Evolutionary conservation across 2,329 filamentous ascomycete species (phyloP).

Genomic region (Amauroascus verrucosus): DNA sequence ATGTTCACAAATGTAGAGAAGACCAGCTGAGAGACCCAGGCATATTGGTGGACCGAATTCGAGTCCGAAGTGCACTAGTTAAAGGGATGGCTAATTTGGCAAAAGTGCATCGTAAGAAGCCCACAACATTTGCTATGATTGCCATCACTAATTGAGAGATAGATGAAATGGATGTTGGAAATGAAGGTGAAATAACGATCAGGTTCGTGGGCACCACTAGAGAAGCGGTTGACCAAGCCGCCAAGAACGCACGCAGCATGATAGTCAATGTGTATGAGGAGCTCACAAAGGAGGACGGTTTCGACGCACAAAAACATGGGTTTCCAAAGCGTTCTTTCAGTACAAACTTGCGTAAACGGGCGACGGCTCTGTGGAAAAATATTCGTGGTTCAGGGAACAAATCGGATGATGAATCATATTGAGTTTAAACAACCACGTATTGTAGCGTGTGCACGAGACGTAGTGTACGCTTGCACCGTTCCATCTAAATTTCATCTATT

Average conservation of each 20-base stretch:
- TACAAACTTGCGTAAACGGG: background rate
- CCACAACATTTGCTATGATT: background rate
- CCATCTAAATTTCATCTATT: too few species aligned
- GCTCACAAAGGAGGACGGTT: background rate
- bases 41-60: conserved; percentile 4
- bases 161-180: conserved; percentile 8
- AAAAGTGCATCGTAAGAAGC: conserved; percentile 4
- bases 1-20: background rate
- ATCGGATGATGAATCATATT: background rate
- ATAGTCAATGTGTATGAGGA: conserved; percentile 5
- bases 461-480: too few species aligned
- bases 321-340: background rate
- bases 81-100: conserved; percentile 1
- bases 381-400: background rate
- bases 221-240: background rate
- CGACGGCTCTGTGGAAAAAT: background rate
- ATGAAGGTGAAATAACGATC: conserved; percentile 3
- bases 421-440: background rate
- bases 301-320: background rate
- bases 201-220: conserved; percentile 1
- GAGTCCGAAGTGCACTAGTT: background rate
- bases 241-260: conserved; percentile 1
- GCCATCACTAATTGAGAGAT: conserved; percentile 1
- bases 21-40: background rate
- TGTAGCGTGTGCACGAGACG: background rate